Conservation (phyloP, 345 rosid genomes). For the Populus pruinosa region DNA sequence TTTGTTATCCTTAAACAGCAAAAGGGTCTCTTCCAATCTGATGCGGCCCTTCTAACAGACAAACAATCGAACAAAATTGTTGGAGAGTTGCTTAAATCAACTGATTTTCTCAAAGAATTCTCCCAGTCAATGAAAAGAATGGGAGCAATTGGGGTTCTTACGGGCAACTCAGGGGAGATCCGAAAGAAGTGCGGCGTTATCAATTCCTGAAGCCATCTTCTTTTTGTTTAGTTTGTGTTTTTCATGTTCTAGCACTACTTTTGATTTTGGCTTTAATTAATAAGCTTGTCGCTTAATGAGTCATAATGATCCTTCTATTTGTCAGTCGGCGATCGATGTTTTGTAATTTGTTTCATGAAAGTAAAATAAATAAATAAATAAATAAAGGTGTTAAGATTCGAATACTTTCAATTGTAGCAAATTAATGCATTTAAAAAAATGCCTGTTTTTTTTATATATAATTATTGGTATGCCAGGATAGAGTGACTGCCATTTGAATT, state of each 20-base stretch:
- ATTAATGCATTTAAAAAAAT: too few species aligned
- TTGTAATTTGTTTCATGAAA: too few species aligned
- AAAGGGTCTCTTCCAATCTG: constrained; percentile 52
- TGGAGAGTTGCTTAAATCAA: background rate
- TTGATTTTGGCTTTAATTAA: background rate
- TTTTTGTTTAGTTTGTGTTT: background rate
- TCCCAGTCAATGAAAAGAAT: background rate
- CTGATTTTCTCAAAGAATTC: background rate
- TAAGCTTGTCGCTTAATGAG: background rate
- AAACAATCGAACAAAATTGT: background rate
- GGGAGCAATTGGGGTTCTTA: background rate
- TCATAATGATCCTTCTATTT: background rate
- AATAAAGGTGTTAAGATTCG: too few species aligned
- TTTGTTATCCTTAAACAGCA: constrained; percentile 30
- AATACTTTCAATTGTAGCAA: too few species aligned
- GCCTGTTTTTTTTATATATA: too few species aligned
- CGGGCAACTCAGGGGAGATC: background rate
- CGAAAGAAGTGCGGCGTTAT: background rate
- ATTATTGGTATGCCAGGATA: too few species aligned
- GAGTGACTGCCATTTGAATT: too few species aligned
- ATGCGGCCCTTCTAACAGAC: constrained; percentile 31
- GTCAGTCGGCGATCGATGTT: too few species aligned
- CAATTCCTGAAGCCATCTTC: background rate
- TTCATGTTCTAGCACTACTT: background rate
- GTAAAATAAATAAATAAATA: too few species aligned